These are phyloP conservation scores for Lanmaoa pseudosensibilis DNA, from an alignment of 768 basidiomycete genomes.

Conservation along the genomic window DNA sequence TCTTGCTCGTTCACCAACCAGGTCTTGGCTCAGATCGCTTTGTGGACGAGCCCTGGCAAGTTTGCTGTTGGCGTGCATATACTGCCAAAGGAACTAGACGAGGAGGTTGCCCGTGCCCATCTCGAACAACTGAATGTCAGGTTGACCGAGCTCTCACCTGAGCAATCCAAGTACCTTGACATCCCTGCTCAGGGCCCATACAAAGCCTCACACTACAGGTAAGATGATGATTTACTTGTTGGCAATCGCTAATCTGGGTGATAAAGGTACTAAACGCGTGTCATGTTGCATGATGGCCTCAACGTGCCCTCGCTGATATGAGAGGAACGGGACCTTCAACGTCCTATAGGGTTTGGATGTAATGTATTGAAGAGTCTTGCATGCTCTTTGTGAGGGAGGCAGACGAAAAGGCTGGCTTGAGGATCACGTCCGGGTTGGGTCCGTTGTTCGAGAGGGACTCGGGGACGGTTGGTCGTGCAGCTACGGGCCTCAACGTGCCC, in stretches of 20 bases:
- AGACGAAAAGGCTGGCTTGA: slow-evolving; percentile 15
- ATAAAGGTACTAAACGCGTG: slow-evolving; percentile 31
- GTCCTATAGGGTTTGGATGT: slow-evolving; percentile 48
- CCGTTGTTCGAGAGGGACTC: slow-evolving; percentile 7
- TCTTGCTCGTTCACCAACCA: slow-evolving; percentile 99
- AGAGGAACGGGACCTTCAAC: slow-evolving; percentile 67
- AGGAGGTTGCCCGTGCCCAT: slow-evolving; percentile 98
- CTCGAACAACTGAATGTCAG: slow-evolving; percentile 90
- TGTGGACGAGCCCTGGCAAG: slow-evolving; percentile 90
- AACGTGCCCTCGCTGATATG: slow-evolving; percentile 70
- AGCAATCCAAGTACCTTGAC: slow-evolving; percentile 90
- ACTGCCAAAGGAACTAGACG: slow-evolving; percentile 96
- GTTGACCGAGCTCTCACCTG: slow-evolving; percentile 70
- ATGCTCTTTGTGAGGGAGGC: slow-evolving; percentile 41
- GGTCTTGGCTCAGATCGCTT: slow-evolving; percentile 95
- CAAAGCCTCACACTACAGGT: slow-evolving; percentile 73
- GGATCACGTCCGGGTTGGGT: slow-evolving; percentile 18
- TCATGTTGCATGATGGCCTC: slow-evolving; percentile 56
- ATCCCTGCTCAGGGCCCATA: slow-evolving; percentile 81
- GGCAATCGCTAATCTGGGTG: slow-evolving; percentile 1
- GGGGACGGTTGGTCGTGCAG: slow-evolving; percentile 14
- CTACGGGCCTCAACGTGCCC: slow-evolving; percentile 41
- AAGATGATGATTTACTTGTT: slow-evolving; percentile 3
- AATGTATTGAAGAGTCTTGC: slow-evolving; percentile 53
- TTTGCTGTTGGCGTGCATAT: slow-evolving; percentile 99